Conservation (phyloP, 106 monocot genomes). For the Triglochin maritima region DNA sequence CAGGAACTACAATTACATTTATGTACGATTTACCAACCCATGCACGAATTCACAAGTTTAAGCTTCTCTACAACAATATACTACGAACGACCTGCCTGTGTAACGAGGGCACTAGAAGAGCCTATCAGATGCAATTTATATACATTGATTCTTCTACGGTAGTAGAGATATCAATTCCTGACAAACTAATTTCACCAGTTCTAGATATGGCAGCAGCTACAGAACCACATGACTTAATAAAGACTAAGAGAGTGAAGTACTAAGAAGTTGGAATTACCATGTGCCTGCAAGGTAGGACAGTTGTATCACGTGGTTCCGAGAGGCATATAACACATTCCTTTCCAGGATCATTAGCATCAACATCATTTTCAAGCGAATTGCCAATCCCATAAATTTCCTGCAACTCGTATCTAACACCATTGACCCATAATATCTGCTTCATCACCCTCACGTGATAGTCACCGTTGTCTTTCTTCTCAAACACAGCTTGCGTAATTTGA, state of each 20-base stretch:
- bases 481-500: conserved; percentile 57
- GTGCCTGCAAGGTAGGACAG: conserved; percentile 71
- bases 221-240: no score
- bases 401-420: conserved; percentile 43
- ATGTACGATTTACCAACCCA: no score
- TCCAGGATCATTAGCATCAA: conserved; percentile 55
- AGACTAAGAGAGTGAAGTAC: background rate
- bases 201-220: no score
- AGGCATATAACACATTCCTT: conserved; percentile 79
- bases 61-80: no score
- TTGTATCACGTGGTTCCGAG: conserved; percentile 60
- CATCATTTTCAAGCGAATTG: conserved; percentile 48
- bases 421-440: conserved; percentile 60
- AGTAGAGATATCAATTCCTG: no score
- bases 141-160: no score
- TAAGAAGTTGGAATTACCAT: conserved; percentile 32
- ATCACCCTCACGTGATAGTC: conserved; percentile 35
- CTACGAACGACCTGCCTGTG: no score
- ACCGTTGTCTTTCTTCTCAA: conserved; percentile 50
- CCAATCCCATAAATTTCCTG: conserved; percentile 80
- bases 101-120: no score
- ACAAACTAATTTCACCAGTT: no score
- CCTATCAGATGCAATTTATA: no score
- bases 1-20: no score
- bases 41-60: no score